These are phyloP conservation scores for Austroboletus novae-zelandiae DNA, from an alignment of 1,284 basidiomycete species.

Conservation along the genomic window DNA sequence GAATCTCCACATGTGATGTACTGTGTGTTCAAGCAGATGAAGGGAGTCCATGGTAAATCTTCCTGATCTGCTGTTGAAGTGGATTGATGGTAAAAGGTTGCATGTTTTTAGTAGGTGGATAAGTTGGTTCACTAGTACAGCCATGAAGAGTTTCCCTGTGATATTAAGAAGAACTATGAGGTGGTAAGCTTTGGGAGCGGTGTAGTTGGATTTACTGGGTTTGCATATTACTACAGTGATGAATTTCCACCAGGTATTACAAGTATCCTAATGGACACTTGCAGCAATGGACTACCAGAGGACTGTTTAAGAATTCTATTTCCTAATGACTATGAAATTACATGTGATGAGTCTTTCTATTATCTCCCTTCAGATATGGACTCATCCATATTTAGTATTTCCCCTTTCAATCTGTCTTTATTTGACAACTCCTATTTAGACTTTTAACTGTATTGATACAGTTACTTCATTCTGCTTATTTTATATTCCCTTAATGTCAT, in stretches of 20 bases:
- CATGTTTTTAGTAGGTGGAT: background rate
- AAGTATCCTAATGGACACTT: too few species aligned
- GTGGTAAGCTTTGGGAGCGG: background rate
- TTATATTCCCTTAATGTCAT: too few species aligned
- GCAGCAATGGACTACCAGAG: too few species aligned
- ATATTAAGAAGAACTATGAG: constrained; percentile 3
- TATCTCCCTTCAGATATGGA: too few species aligned
- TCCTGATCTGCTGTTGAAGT: constrained; percentile 29
- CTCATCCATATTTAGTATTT: too few species aligned
- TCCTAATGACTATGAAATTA: too few species aligned
- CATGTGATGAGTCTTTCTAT: too few species aligned
- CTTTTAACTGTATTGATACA: too few species aligned
- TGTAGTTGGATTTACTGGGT: background rate
- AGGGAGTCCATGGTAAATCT: constrained; percentile 26
- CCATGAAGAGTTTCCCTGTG: background rate
- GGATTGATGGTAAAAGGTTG: background rate
- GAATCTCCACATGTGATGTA: constrained; percentile 25
- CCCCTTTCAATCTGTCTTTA: too few species aligned
- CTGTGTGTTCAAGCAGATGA: constrained; percentile 18
- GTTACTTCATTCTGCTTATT: too few species aligned
- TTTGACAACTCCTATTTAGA: too few species aligned
- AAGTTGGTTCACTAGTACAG: background rate
- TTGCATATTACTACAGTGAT: background rate
- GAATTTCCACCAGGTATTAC: background rate
- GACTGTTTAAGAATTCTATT: too few species aligned